Conservation (phyloP, 2,329 filamentous ascomycete genomes). For the Diaporthe citri region DNA sequence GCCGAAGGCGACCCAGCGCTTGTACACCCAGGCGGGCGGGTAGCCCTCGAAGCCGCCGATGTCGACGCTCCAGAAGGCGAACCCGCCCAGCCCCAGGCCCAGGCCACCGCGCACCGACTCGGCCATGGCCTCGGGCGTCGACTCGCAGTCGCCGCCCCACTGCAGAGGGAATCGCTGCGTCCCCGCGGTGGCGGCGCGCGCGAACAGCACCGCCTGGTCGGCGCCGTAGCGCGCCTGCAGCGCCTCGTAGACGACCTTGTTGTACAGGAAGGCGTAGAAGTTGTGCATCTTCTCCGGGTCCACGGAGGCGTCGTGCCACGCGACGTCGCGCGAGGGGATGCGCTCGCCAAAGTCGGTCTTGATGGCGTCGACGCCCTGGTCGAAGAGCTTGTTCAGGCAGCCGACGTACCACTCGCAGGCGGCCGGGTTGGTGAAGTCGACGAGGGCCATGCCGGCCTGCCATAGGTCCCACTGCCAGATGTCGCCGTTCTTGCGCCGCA, state of each 20-base stretch:
- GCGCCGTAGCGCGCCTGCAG: constrained; percentile 66
- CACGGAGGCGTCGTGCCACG: constrained; percentile 70
- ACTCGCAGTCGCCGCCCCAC: constrained; percentile 83
- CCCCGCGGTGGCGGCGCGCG: constrained; percentile 75
- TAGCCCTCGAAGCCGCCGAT: constrained; percentile 71
- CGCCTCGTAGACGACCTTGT: constrained; percentile 76
- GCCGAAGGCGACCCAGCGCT: constrained; percentile 83
- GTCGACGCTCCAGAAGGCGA: constrained; percentile 49
- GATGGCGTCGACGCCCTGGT: constrained; percentile 77
- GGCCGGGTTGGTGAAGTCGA: constrained; percentile 80
- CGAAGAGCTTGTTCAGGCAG: constrained; percentile 74
- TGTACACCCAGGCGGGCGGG: constrained; percentile 78
- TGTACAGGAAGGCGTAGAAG: constrained; percentile 81
- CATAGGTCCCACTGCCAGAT: constrained; percentile 83
- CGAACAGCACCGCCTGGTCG: constrained; percentile 73
- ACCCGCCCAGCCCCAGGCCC: constrained; percentile 47
- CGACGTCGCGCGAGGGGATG: constrained; percentile 74
- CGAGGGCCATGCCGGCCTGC: constrained; percentile 81
- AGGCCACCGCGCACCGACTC: constrained; percentile 61
- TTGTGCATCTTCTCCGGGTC: constrained; percentile 81
- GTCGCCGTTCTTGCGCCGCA: constrained; percentile 77
- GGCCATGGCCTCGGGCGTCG: constrained; percentile 78
- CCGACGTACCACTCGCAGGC: constrained; percentile 74
- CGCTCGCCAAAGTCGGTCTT: constrained; percentile 84
- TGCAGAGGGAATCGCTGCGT: constrained; percentile 77